A percentile compares a stretch with the other conserved stretches of the same genome.
Evolutionary conservation across 1,139 yeast genomes (phyloP).

Genomic region (Scheffersomyces cryptocercus): DNA sequence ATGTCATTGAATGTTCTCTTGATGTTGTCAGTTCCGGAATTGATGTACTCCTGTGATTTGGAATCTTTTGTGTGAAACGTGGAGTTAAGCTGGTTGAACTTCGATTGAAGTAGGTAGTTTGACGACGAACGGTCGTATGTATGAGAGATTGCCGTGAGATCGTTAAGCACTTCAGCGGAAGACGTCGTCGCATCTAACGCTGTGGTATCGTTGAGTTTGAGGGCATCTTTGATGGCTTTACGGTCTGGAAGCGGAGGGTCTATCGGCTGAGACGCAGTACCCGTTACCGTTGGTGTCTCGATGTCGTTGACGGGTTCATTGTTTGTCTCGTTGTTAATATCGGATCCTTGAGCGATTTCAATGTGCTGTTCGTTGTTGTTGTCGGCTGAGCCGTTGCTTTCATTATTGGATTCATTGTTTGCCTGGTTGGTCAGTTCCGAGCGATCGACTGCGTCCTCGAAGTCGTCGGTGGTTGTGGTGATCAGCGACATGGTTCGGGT

Average conservation of each 20-base stretch:
- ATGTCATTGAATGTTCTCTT: constrained; percentile 62
- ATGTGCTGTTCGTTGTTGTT: constrained; percentile 17
- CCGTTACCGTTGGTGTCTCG: neutral
- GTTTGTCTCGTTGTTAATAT: neutral
- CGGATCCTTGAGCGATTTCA: constrained; percentile 9
- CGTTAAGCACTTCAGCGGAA: neutral
- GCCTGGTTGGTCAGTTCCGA: constrained; percentile 1
- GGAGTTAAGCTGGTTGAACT: constrained; percentile 30
- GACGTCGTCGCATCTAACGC: constrained; percentile 16
- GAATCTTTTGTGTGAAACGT: constrained; percentile 32
- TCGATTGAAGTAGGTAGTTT: constrained; percentile 40
- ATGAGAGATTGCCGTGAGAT: too few species aligned
- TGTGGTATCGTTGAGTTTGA: neutral
- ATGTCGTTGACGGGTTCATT: constrained; percentile 4
- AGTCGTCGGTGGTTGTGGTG: constrained; percentile 18
- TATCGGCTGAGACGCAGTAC: neutral
- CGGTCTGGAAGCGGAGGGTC: neutral
- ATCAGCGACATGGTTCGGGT: neutral
- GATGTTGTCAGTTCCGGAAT: constrained; percentile 60
- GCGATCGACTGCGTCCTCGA: constrained; percentile 19
- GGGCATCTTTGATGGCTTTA: neutral
- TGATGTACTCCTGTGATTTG: constrained; percentile 48
- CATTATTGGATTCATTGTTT: neutral
- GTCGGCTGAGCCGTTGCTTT: constrained; percentile 2
- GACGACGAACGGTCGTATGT: constrained; percentile 24